phyloP scores from a whole-genome alignment of 768 basidiomycete species.

The Auricularia sp. region DNA sequence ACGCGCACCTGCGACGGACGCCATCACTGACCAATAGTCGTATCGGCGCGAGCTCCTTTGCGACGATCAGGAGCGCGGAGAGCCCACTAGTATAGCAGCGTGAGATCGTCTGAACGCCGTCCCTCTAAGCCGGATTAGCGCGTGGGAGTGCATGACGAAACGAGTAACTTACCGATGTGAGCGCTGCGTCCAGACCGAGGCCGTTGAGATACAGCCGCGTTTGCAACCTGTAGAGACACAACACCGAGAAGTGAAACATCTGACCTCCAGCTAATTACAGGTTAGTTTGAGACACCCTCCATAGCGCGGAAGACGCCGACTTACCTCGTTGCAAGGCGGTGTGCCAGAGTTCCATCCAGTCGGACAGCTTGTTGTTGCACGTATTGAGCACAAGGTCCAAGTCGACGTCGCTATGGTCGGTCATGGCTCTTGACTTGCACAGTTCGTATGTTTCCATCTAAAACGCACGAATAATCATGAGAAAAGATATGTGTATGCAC shows the following conservation, averaged over 20 bases:
- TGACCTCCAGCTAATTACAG: slow-evolving; percentile 49
- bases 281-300: background rate
- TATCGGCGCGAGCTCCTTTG: slow-evolving; percentile 61
- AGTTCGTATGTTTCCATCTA: background rate
- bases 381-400: slow-evolving; percentile 46
- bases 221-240: slow-evolving; percentile 66
- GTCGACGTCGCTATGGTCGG: background rate
- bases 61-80: slow-evolving; percentile 59
- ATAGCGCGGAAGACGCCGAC: slow-evolving; percentile 7
- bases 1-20: background rate
- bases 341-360: slow-evolving; percentile 67
- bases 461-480: background rate
- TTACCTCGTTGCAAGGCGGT: slow-evolving; percentile 61
- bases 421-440: background rate
- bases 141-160: background rate
- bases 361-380: slow-evolving; percentile 60
- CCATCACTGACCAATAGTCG: slow-evolving; percentile 52
- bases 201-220: slow-evolving; percentile 77
- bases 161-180: slow-evolving; percentile 38
- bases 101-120: slow-evolving; percentile 54
- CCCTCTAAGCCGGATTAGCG: background rate
- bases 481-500: background rate
- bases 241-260: slow-evolving; percentile 65
- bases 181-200: slow-evolving; percentile 61
- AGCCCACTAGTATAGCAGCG: slow-evolving; percentile 68